phyloP scores from a whole-genome alignment of 192 early-diverging fungal genomes.

The Chytriomyces hyalinus region DNA sequence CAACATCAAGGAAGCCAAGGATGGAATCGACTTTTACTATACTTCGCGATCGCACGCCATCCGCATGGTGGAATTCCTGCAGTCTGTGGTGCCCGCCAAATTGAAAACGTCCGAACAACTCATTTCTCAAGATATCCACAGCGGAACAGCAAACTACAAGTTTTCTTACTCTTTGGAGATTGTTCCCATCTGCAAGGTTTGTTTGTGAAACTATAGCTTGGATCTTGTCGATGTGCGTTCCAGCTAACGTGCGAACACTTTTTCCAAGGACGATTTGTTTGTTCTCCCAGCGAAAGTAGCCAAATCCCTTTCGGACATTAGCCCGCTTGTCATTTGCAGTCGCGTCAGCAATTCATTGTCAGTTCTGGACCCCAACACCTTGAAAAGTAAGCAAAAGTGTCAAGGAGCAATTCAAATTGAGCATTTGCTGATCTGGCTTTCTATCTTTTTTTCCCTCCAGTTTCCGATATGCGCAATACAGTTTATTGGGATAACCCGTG shows the following conservation, averaged over 20 bases:
- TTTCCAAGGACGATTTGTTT: constrained; percentile 82
- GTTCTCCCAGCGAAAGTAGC: constrained; percentile 86
- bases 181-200: constrained; percentile 86
- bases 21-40: constrained; percentile 98
- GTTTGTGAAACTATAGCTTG: neutral
- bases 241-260: neutral
- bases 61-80: constrained; percentile 95
- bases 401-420: neutral
- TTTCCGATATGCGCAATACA: constrained; percentile 72
- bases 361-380: constrained; percentile 85
- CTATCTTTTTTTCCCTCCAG: neutral
- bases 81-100: constrained; percentile 81
- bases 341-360: constrained; percentile 88
- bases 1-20: constrained; percentile 96
- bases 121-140: constrained; percentile 95
- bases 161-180: constrained; percentile 96
- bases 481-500: constrained; percentile 90
- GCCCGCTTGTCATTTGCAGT: constrained; percentile 80
- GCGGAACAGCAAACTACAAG: constrained; percentile 89
- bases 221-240: neutral
- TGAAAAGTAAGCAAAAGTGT: constrained; percentile 47
- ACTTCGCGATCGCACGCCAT: constrained; percentile 85
- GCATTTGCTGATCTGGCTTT: neutral
- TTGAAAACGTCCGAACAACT: constrained; percentile 93
- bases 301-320: constrained; percentile 81